Conservation (phyloP, 2,329 filamentous ascomycete species). For the Fusarium piperis region DNA sequence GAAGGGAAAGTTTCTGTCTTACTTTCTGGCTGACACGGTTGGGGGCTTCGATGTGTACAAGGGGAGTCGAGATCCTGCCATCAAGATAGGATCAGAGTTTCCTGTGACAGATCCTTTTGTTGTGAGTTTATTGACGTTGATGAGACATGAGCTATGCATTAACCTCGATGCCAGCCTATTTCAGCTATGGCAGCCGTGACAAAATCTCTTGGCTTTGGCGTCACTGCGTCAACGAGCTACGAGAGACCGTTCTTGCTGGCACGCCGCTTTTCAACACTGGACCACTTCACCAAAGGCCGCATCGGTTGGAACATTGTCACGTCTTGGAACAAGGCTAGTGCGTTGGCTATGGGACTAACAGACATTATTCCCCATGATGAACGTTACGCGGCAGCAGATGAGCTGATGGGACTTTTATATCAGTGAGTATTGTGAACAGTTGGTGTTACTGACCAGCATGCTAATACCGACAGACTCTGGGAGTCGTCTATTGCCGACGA, state of each 20-base stretch:
- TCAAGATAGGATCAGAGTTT: constrained; percentile 65
- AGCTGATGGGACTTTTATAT: constrained; percentile 7
- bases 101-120: constrained; percentile 67
- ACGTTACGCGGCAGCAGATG: constrained; percentile 12
- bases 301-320: constrained; percentile 20
- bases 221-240: constrained; percentile 67
- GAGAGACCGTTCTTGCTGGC: constrained; percentile 11
- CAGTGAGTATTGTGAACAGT: background rate
- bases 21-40: constrained; percentile 69
- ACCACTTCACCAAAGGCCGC: constrained; percentile 12
- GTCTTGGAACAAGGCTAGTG: constrained; percentile 13
- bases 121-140: constrained; percentile 42
- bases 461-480: constrained; percentile 6
- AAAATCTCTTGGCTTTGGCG: constrained; percentile 69
- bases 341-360: constrained; percentile 5
- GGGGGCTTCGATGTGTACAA: constrained; percentile 21
- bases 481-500: constrained; percentile 12
- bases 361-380: constrained; percentile 11
- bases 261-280: constrained; percentile 10
- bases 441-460: no score
- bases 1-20: constrained; percentile 67
- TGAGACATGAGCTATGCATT: background rate
- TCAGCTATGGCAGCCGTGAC: constrained; percentile 73
- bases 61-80: constrained; percentile 50
- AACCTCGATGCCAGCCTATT: constrained; percentile 43